Evolutionary conservation across 2,329 filamentous ascomycete species (phyloP), one percentile per base, ranked within the genome.

Genomic region (Monilinia vaccinii-corymbosi): DNA sequence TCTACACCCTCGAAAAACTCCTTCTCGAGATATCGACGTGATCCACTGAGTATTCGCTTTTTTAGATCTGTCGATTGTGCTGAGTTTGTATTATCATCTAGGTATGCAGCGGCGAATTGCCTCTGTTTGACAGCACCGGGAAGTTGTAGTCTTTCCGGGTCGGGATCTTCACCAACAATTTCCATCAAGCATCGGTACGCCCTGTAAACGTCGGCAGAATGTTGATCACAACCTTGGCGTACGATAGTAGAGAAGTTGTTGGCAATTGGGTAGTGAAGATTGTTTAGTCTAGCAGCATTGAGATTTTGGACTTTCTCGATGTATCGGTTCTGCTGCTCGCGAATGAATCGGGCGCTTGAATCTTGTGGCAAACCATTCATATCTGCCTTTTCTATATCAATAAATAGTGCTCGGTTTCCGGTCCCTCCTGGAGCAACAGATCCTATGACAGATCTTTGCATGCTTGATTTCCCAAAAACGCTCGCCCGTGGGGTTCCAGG

Each of bases 371-470:
- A 77, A 47, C 79, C 71, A 21, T 77, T 75, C 34, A 75, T 75
- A 53, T 80, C 79, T 38, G 78, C 81, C 47, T 79, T 78, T 58
- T 85, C 81, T 11, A 88, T 78, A 66, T 93, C 88, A 18, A 85
- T 81, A 69, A 92, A 91, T 60, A 84, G 80, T 36, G 81, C 71
- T 57, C 81, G 75, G 64, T 91, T 84, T 18, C 61, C 74, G 36
- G 76, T 73, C 36, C 87, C 85, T 61, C 88, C 83, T 63, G 82
- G 81, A 67, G 82, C 87, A 14, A 91, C 85, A 31, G 86, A 85
- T 50, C 93, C 93, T 71, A 97, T 94, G 58, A 97, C 88, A 11
- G 93, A 96, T 67, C 87, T 89, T 61, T 88, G 86, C 68, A 95
- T 78, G 56, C 79, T 83, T 14, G 90, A 90, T 62, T 84, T 79